Conservation (phyloP, 2,329 filamentous ascomycete genomes). For the Drechslera avenae region DNA sequence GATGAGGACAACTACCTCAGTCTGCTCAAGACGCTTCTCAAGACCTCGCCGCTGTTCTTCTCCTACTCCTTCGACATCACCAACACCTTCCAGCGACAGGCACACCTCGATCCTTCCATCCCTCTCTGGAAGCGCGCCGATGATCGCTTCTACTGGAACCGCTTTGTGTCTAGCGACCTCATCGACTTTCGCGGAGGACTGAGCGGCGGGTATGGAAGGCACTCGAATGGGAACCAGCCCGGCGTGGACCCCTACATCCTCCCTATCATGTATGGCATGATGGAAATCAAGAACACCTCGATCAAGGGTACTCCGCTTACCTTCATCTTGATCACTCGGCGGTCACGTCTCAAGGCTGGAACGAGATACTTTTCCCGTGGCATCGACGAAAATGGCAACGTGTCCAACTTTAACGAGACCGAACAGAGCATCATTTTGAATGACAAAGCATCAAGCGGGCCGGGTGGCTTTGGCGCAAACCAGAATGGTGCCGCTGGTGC, state of each 20-base stretch:
- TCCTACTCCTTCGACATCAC: conserved; percentile 97
- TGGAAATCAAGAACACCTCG: conserved; percentile 84
- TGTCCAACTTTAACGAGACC: conserved; percentile 99
- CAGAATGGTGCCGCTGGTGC: conserved; percentile 68
- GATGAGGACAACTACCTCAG: conserved; percentile 92
- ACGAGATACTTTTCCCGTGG: conserved; percentile 95
- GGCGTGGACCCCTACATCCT: conserved; percentile 89
- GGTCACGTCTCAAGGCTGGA: conserved; percentile 85
- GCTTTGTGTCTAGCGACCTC: conserved; percentile 85
- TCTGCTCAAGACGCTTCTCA: conserved; percentile 80
- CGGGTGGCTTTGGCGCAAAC: conserved; percentile 80
- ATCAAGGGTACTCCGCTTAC: conserved; percentile 86
- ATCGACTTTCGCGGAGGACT: conserved; percentile 80
- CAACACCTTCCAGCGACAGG: conserved; percentile 94
- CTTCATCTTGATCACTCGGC: conserved; percentile 83
- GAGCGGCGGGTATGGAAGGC: conserved; percentile 57
- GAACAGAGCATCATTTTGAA: conserved; percentile 92
- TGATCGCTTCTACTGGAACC: conserved; percentile 99
- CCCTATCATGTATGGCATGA: conserved; percentile 94
- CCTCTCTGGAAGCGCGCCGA: conserved; percentile 92
- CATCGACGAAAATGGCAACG: conserved; percentile 89
- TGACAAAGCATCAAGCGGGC: conserved; percentile 70
- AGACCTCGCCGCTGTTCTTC: conserved; percentile 91
- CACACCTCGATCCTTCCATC: conserved; percentile 70
- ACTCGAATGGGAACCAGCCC: conserved; percentile 71